phyloP scores from a whole-genome alignment of 345 rosid genomes.

The Laguncularia racemosa region DNA sequence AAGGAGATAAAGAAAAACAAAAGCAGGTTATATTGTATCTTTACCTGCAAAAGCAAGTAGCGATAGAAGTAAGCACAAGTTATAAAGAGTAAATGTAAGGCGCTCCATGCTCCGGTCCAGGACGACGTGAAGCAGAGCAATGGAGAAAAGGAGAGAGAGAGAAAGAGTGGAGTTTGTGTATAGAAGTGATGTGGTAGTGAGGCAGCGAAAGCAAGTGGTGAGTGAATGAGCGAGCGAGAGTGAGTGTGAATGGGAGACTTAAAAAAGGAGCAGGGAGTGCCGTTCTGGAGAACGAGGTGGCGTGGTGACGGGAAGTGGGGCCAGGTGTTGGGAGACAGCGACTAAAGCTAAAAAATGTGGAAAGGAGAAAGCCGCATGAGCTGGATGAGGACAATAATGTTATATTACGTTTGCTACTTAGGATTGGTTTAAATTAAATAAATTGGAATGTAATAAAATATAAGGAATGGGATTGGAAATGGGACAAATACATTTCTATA shows the following conservation, averaged over 20 bases:
- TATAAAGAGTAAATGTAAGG: neutral
- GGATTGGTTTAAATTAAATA: too few species aligned
- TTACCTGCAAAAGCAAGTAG: constrained; percentile 23
- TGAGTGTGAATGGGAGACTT: neutral
- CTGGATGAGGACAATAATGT: too few species aligned
- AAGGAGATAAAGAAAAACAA: neutral
- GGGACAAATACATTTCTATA: too few species aligned
- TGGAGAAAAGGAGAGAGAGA: neutral
- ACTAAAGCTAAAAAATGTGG: constrained; percentile 1
- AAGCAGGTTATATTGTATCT: neutral
- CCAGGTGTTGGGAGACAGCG: neutral
- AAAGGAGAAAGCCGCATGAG: too few species aligned
- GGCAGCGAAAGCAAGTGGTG: neutral
- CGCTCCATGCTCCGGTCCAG: constrained; percentile 19
- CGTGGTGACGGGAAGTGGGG: constrained; percentile 5
- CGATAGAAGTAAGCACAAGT: constrained; percentile 6
- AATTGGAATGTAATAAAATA: too few species aligned
- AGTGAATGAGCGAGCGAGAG: neutral
- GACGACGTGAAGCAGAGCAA: neutral
- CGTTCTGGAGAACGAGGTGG: constrained; percentile 2
- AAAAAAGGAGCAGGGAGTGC: neutral
- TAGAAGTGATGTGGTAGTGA: neutral
- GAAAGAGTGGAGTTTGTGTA: neutral
- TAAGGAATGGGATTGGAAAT: too few species aligned
- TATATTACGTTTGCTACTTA: too few species aligned